Conservation (phyloP, 208 protist genomes). For the Leishmania turanica region DNA sequence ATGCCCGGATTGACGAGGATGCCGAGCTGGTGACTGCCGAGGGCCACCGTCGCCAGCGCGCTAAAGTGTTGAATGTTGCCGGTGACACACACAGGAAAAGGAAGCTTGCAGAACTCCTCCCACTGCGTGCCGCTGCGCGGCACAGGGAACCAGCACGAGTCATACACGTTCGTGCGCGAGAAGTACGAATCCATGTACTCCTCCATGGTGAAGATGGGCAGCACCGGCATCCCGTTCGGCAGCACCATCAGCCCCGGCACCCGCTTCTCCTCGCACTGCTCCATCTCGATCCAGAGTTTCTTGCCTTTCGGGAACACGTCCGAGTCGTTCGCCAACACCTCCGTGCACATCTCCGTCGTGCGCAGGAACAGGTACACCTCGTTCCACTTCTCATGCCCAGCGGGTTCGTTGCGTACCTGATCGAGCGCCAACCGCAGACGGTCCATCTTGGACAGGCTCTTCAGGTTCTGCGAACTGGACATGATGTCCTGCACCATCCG, state of each 20-base stretch:
- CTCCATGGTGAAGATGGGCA: conserved; percentile 90
- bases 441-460: conserved; percentile 75
- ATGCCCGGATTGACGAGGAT: conserved; percentile 84
- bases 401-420: conserved; percentile 54
- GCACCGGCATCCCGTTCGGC: conserved; percentile 81
- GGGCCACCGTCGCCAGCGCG: conserved; percentile 74
- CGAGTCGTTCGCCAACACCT: conserved; percentile 48
- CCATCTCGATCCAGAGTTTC: conserved; percentile 88
- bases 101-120: conserved; percentile 80
- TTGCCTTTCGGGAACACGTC: conserved; percentile 82
- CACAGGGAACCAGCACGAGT: conserved; percentile 87
- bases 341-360: conserved; percentile 86
- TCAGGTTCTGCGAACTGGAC: conserved; percentile 58
- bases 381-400: conserved; percentile 63
- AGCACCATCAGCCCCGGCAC: conserved; percentile 68
- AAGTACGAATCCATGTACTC: conserved; percentile 89
- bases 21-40: conserved; percentile 30
- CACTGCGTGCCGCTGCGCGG: conserved; percentile 77
- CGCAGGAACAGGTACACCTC: conserved; percentile 90
- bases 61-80: conserved; percentile 72
- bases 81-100: conserved; percentile 80
- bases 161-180: conserved; percentile 63
- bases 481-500: conserved; percentile 70
- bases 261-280: conserved; percentile 83
- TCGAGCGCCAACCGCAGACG: conserved; percentile 73